Evolutionary conservation across 352 stramenopile genomes (phyloP).

Genomic region (Pelagophyceae sp.): DNA sequence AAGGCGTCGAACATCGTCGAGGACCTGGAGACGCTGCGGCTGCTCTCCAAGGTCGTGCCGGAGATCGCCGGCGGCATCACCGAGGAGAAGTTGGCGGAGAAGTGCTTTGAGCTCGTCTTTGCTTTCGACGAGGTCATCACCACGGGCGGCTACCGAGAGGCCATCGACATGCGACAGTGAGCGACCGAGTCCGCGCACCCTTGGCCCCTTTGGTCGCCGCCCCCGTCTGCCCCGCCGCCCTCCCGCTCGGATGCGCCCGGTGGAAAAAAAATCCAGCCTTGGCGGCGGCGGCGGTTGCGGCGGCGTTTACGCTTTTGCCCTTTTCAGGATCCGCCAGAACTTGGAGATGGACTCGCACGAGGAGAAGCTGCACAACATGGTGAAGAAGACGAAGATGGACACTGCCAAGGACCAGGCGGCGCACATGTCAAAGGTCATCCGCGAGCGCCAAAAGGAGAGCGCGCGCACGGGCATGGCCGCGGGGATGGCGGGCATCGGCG

Average conservation of each 20-base stretch:
- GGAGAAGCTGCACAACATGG: slow-evolving; percentile 96
- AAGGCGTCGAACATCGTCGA: slow-evolving; percentile 99
- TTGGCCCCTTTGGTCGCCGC: background rate
- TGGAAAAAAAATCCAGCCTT: too few relatives aligned
- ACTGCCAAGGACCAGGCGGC: slow-evolving; percentile 59
- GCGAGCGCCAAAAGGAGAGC: slow-evolving; percentile 57
- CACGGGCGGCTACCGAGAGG: slow-evolving; percentile 91
- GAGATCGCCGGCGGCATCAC: slow-evolving; percentile 83
- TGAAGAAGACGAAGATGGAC: slow-evolving; percentile 86
- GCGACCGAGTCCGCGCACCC: too few relatives aligned
- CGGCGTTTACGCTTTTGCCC: too few relatives aligned
- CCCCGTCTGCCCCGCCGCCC: too few relatives aligned
- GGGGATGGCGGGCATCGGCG: slow-evolving; percentile 55
- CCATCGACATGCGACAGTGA: slow-evolving; percentile 75
- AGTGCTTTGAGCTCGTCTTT: slow-evolving; percentile 97
- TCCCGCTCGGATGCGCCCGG: too few relatives aligned
- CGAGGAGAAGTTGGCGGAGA: slow-evolving; percentile 85
- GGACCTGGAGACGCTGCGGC: slow-evolving; percentile 92
- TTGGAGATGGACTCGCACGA: slow-evolving; percentile 98
- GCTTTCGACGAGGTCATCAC: slow-evolving; percentile 98
- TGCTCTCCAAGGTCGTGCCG: slow-evolving; percentile 92
- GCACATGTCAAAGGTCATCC: slow-evolving; percentile 40
- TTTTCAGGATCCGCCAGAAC: slow-evolving; percentile 91
- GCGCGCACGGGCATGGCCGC: slow-evolving; percentile 32
- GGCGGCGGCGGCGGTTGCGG: background rate